These are phyloP conservation scores for Isabelozyma heimii DNA, from an alignment of 805 yeast genomes.

Conservation along the genomic window DNA sequence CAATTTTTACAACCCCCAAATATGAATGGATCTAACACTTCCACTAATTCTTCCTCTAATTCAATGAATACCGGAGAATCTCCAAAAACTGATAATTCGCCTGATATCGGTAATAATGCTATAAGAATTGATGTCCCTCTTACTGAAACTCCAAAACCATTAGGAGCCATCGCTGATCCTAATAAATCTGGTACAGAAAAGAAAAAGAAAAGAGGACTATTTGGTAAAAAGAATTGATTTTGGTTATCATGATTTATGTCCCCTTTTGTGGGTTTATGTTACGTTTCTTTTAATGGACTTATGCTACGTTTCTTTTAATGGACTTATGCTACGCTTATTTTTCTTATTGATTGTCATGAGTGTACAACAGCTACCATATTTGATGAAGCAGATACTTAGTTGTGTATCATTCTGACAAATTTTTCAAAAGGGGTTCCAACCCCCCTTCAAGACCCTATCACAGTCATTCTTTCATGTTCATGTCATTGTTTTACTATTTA, in stretches of 20 bases:
- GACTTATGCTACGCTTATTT: background rate
- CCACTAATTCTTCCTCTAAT: constrained; percentile 16
- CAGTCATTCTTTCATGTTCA: background rate
- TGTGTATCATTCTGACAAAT: background rate
- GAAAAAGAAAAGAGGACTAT: constrained; percentile 29
- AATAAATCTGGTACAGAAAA: constrained; percentile 14
- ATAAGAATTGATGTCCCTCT: constrained; percentile 8
- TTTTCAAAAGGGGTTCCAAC: background rate
- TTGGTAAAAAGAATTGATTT: constrained; percentile 10
- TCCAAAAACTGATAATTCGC: constrained; percentile 18
- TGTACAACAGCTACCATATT: background rate
- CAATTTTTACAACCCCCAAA: constrained; percentile 20
- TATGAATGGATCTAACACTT: constrained; percentile 15
- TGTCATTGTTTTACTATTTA: background rate
- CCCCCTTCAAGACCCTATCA: background rate
- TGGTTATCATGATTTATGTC: background rate
- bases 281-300: background rate
- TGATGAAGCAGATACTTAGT: background rate
- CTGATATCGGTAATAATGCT: constrained; percentile 2
- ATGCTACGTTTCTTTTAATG: background rate
- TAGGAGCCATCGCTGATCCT: constrained; percentile 23
- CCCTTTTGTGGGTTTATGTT: background rate
- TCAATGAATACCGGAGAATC: constrained; percentile 15
- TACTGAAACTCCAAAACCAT: constrained; percentile 21
- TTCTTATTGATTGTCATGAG: background rate